Conservation (phyloP, 1,284 basidiomycete species). For the Ceratobasidium sp. region DNA sequence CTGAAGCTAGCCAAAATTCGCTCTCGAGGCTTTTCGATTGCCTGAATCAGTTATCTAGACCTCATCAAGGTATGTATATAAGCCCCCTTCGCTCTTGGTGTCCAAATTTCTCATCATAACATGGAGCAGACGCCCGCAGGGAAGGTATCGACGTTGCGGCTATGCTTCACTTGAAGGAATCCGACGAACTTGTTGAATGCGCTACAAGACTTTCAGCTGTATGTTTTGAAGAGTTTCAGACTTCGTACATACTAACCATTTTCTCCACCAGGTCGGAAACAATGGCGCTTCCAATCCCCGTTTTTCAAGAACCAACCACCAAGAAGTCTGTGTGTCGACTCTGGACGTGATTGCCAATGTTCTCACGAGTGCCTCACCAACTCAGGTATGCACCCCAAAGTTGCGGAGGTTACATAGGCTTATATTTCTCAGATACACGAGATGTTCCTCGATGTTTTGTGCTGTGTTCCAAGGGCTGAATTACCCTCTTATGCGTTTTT, state of each 20-base stretch:
- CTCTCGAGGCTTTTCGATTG: background rate
- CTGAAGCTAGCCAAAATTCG: background rate
- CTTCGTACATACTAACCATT: background rate
- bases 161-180: constrained; percentile 19
- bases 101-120: background rate
- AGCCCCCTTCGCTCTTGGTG: background rate
- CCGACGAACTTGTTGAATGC: constrained; percentile 14
- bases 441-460: constrained; percentile 9
- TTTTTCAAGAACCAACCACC: background rate
- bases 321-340: constrained; percentile 20
- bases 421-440: constrained; percentile 2
- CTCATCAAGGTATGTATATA: background rate
- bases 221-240: background rate
- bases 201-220: constrained; percentile 18
- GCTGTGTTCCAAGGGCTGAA: background rate
- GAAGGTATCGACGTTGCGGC: constrained; percentile 24
- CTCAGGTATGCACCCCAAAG: constrained; percentile 1
- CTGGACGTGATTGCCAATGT: background rate
- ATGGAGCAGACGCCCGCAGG: background rate
- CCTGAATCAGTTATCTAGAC: background rate
- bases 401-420: no score
- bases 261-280: background rate
- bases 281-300: no score
- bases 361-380: background rate
- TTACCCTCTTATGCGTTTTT: background rate